Evolutionary conservation across 305 asterid species (phyloP).

Genomic region (Fraxinus nigra): DNA sequence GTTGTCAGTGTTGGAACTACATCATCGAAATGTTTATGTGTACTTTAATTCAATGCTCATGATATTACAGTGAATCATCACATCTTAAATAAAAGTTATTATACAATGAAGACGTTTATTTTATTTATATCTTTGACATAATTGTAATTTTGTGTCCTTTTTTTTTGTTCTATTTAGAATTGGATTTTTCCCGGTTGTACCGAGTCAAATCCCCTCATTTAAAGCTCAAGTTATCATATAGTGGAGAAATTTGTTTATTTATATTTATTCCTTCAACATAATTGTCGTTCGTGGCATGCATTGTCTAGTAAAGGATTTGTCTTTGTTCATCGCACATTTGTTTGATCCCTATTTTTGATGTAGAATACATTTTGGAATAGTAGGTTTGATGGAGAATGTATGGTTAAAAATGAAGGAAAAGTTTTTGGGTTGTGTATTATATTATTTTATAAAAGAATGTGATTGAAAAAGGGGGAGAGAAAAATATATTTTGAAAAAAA

Average conservation of each 20-base stretch:
- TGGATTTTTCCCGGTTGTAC: neutral
- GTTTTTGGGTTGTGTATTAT: neutral
- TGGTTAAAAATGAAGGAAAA: neutral
- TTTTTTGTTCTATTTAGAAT: neutral
- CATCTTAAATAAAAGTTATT: neutral
- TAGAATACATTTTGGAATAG: neutral
- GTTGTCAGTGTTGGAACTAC: neutral
- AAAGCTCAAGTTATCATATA: neutral
- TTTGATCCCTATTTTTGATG: neutral
- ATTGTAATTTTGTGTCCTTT: neutral
- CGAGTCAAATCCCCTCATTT: neutral
- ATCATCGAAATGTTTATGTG: neutral
- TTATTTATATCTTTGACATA: neutral
- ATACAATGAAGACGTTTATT: neutral
- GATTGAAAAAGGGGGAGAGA: neutral
- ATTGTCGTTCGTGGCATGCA: neutral
- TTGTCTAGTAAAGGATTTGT: neutral
- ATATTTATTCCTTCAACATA: neutral
- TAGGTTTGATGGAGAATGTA: neutral
- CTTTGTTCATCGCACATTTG: neutral
- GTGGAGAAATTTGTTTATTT: neutral
- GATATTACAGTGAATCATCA: neutral
- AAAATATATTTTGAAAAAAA: too few species aligned
- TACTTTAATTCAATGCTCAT: neutral
- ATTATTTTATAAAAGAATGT: neutral